A percentile compares a stretch with the other conserved stretches of the same genome.
These are phyloP conservation scores for Exophiala phaeomuriformis DNA, from an alignment of 2,329 filamentous ascomycete genomes.

Conservation along the genomic window DNA sequence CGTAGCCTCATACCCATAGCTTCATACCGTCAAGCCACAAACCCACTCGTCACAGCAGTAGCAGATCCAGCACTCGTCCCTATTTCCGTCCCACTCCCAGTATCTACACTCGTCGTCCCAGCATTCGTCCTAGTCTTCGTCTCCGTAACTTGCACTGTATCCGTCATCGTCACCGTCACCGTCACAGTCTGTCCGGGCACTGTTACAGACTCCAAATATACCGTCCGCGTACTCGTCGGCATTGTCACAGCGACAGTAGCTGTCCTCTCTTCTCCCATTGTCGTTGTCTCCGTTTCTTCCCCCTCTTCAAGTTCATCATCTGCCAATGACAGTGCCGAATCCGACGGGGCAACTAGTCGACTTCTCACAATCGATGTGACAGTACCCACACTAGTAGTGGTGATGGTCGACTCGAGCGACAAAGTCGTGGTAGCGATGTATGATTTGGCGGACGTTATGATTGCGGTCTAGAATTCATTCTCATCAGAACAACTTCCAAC, in stretches of 20 bases:
- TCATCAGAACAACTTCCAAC: too few relatives aligned
- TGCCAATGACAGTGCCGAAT: neutral
- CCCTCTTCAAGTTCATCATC: too few relatives aligned
- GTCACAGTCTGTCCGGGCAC: constrained; percentile 2
- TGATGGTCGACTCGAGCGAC: constrained; percentile 11
- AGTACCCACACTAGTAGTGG: constrained; percentile 3
- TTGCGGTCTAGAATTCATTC: neutral
- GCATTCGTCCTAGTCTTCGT: constrained; percentile 6
- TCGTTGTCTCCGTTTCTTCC: neutral
- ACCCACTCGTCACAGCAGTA: too few relatives aligned
- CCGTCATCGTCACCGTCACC: constrained; percentile 6
- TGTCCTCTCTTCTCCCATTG: constrained; percentile 1
- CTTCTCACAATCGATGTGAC: constrained; percentile 6
- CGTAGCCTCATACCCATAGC: too few relatives aligned
- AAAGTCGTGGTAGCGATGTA: constrained; percentile 11
- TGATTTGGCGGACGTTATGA: constrained; percentile 6
- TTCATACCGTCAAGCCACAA: too few relatives aligned
- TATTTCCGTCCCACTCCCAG: neutral
- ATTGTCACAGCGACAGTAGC: constrained; percentile 13
- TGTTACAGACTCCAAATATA: constrained; percentile 6
- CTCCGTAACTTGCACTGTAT: constrained; percentile 7
- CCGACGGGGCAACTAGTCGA: neutral
- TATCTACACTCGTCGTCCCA: neutral
- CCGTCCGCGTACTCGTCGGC: constrained; percentile 12
- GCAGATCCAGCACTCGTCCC: too few relatives aligned